phyloP scores from a whole-genome alignment of 2,329 filamentous ascomycete species.

The Penicillium digitatum region DNA sequence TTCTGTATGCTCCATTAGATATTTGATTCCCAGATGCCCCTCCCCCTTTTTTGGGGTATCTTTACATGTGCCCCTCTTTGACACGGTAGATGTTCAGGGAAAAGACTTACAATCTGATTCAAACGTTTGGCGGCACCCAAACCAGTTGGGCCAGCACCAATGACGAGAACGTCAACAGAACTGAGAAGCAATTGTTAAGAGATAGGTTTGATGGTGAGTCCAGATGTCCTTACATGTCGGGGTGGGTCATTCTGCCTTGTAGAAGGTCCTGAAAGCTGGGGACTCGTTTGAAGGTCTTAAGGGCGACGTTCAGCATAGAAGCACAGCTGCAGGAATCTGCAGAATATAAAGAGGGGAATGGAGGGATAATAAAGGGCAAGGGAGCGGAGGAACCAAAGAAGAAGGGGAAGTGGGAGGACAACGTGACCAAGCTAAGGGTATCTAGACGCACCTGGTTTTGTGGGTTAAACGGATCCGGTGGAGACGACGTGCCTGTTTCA shows the following conservation, averaged over 20 bases:
- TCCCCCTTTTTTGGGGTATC: slow-evolving; percentile 17
- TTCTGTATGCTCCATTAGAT: slow-evolving; percentile 55
- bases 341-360: slow-evolving; percentile 18
- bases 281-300: slow-evolving; percentile 43
- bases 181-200: slow-evolving; percentile 45
- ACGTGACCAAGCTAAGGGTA: slow-evolving; percentile 22
- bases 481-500: slow-evolving; percentile 34
- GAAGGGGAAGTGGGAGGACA: slow-evolving; percentile 22
- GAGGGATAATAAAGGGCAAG: slow-evolving; percentile 16
- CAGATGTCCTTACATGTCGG: slow-evolving; percentile 40
- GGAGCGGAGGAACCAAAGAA: slow-evolving; percentile 15
- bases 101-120: slow-evolving; percentile 76
- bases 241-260: slow-evolving; percentile 47
- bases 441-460: slow-evolving; percentile 14
- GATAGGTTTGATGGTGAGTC: not conserved
- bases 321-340: slow-evolving; percentile 32
- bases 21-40: slow-evolving; percentile 16
- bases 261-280: slow-evolving; percentile 46
- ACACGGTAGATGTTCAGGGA: slow-evolving; percentile 1
- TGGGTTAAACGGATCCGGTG: slow-evolving; percentile 27
- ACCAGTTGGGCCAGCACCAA: slow-evolving; percentile 95
- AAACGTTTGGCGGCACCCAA: slow-evolving; percentile 97
- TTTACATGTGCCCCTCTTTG: slow-evolving; percentile 1
- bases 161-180: slow-evolving; percentile 93
- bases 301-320: slow-evolving; percentile 44